Conservation (phyloP, 495 filamentous ascomycete genomes). For the Aspergillus carlsbadensis region DNA sequence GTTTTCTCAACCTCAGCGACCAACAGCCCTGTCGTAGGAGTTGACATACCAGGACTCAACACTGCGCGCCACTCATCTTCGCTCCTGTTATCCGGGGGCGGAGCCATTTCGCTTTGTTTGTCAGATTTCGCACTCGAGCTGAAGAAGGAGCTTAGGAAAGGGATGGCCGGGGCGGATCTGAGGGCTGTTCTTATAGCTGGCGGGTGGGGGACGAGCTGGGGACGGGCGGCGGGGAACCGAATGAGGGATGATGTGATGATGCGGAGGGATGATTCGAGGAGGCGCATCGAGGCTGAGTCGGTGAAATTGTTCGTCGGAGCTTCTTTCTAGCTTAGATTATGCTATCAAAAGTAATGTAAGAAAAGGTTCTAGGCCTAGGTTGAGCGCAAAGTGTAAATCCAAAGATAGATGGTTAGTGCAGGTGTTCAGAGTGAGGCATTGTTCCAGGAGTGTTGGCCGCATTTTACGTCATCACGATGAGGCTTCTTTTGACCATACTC, state of each 20-base stretch:
- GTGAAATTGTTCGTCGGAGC: not conserved
- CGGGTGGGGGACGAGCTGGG: constrained; percentile 26
- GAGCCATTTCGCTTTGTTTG: constrained; percentile 60
- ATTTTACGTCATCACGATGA: constrained; percentile 10
- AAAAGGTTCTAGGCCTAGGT: too few species aligned
- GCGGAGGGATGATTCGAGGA: constrained; percentile 51
- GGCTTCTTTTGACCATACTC: too few species aligned
- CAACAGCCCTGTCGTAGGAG: not conserved
- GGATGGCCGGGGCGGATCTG: constrained; percentile 66
- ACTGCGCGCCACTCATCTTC: constrained; percentile 87
- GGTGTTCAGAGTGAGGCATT: not conserved
- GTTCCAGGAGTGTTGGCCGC: not conserved
- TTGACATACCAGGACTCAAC: constrained; percentile 62
- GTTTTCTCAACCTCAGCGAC: not conserved
- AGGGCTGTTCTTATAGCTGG: constrained; percentile 34
- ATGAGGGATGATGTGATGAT: constrained; percentile 37
- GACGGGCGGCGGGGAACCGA: constrained; percentile 19
- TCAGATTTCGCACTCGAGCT: constrained; percentile 50
- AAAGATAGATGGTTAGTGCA: too few species aligned
- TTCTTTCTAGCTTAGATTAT: not conserved
- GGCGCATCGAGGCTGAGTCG: constrained; percentile 51
- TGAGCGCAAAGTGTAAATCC: too few species aligned
- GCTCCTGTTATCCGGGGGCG: constrained; percentile 75
- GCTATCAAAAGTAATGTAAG: not conserved
- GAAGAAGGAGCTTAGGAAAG: constrained; percentile 81